These are phyloP conservation scores for Eutrema japonicum DNA, from an alignment of 345 rosid genomes.

Conservation along the genomic window DNA sequence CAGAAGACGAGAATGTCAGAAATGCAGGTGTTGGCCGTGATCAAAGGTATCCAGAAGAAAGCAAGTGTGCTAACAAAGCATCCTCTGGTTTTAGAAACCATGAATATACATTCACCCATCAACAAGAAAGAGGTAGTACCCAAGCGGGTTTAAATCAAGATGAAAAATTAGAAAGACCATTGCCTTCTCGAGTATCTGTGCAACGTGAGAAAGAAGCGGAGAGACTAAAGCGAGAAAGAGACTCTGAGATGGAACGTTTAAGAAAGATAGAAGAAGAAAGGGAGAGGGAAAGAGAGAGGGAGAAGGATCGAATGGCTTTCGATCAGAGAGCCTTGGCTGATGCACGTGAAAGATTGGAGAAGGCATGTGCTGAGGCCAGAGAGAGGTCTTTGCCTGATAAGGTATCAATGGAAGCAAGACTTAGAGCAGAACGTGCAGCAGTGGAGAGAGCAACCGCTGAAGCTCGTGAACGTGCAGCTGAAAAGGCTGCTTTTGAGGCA, in stretches of 20 bases:
- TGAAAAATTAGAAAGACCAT: slow-evolving; percentile 46
- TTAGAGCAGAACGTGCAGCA: slow-evolving; percentile 88
- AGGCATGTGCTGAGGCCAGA: slow-evolving; percentile 89
- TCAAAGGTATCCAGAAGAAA: slow-evolving; percentile 45
- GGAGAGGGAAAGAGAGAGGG: slow-evolving; percentile 93
- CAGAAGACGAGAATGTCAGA: slow-evolving; percentile 37
- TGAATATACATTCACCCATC: slow-evolving; percentile 45
- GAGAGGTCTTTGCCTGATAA: slow-evolving; percentile 69
- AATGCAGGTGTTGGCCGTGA: slow-evolving; percentile 33
- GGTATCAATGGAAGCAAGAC: slow-evolving; percentile 59
- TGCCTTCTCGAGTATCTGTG: slow-evolving; percentile 46
- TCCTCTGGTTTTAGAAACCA: slow-evolving; percentile 43
- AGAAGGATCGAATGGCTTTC: slow-evolving; percentile 93
- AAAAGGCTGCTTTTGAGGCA: slow-evolving; percentile 69
- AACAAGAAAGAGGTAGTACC: slow-evolving; percentile 42
- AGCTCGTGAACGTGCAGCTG: slow-evolving; percentile 92
- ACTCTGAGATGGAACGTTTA: slow-evolving; percentile 62
- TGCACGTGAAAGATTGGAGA: slow-evolving; percentile 94
- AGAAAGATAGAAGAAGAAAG: slow-evolving; percentile 82
- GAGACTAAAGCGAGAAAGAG: slow-evolving; percentile 64
- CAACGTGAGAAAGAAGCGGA: slow-evolving; percentile 59
- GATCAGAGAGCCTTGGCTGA: slow-evolving; percentile 82
- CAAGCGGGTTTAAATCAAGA: slow-evolving; percentile 41
- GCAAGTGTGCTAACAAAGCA: slow-evolving; percentile 30
- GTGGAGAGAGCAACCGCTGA: slow-evolving; percentile 94